A percentile compares a stretch with the other conserved stretches of the same genome.
These are phyloP conservation scores for Pyrus hybrid DNA, from an alignment of 331 rosid genomes.

Conservation along the genomic window DNA sequence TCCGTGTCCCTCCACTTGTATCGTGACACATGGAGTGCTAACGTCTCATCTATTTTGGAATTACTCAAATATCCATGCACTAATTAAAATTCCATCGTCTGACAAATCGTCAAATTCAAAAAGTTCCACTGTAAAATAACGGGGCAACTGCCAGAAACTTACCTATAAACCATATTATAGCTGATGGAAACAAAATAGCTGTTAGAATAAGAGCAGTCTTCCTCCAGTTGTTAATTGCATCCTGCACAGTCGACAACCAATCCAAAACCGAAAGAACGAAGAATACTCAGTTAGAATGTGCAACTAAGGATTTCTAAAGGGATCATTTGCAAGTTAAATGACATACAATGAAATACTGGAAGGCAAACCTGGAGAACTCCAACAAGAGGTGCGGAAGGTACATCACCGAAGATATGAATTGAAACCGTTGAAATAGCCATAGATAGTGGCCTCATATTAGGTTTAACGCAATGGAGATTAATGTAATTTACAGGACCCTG, in stretches of 20 bases:
- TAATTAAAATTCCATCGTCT: not conserved
- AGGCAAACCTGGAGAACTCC: slow-evolving; percentile 72
- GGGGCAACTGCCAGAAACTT: slow-evolving; percentile 8
- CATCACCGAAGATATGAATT: slow-evolving; percentile 83
- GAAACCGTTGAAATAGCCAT: slow-evolving; percentile 83
- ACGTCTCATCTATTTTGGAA: not conserved
- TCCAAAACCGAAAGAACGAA: not conserved
- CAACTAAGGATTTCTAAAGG: not conserved
- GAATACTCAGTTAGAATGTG: not conserved
- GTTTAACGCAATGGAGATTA: slow-evolving; percentile 62
- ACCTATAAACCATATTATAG: slow-evolving; percentile 66
- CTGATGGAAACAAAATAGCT: slow-evolving; percentile 47
- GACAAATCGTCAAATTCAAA: not conserved
- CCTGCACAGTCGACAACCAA: slow-evolving; percentile 34
- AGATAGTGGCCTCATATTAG: slow-evolving; percentile 78
- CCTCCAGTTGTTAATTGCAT: slow-evolving; percentile 61
- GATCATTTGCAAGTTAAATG: not conserved
- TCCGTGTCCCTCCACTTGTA: not conserved
- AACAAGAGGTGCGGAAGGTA: slow-evolving; percentile 90
- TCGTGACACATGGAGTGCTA: no score
- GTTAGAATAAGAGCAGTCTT: slow-evolving; percentile 53
- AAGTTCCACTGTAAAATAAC: not conserved
- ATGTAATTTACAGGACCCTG: slow-evolving; percentile 80
- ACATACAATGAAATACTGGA: not conserved
- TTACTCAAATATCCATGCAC: not conserved